Base-by-base conservation (phyloP, 2,329 filamentous ascomycete genomes). In the Myotisia sp. region DNA sequence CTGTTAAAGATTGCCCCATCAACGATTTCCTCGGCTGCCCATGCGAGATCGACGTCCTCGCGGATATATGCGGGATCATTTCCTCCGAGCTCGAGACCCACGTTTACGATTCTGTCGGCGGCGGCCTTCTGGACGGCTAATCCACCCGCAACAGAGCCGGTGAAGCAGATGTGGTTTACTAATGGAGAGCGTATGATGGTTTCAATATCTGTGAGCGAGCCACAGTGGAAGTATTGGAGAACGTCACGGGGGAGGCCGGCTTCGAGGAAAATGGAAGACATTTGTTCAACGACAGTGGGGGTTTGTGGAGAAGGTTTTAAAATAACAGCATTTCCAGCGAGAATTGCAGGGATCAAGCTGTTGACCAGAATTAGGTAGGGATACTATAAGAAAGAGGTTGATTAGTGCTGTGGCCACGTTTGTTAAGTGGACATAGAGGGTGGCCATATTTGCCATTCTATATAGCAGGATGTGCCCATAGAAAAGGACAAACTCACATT, bases 1-100 rank as follows among this genome's bases (percentile, higher is more conserved):
- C 86, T 93, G 63, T 95, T 95, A 68, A 95, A 95, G 37, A 95
- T 67, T n/a, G 85, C 78, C 13, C 87, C 87, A 47, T 95, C 87
- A 9, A 95, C 84, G 48, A 95, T 90, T 59, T 94, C 85, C 46
- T 81, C 85, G 0, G 87, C 87, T 0, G 79, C 86, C 87, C 86
- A 94, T 30, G 74, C 74, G 30, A 92, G 59, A 53, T 95, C 85
- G 1, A 93, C 84, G 49, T 95, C 87, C 5, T 65, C 65, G 40
- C 87, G 70, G 36, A 95, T 69, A 51, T 94, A 95, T 16, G 87
- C 87, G 3, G 87, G 83, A 53, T 95, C 87, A 54, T 95, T 95
- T 44, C 87, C 87, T 44, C 87, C 87, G 18, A 95, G 74, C 60
- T 95, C 87, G 23, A 95, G 69, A 2, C 85, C 83, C 29, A 95